Evolutionary conservation across 371 early-diverging fungal genomes (phyloP).

Genomic region (Lichtheimia ramosa): DNA sequence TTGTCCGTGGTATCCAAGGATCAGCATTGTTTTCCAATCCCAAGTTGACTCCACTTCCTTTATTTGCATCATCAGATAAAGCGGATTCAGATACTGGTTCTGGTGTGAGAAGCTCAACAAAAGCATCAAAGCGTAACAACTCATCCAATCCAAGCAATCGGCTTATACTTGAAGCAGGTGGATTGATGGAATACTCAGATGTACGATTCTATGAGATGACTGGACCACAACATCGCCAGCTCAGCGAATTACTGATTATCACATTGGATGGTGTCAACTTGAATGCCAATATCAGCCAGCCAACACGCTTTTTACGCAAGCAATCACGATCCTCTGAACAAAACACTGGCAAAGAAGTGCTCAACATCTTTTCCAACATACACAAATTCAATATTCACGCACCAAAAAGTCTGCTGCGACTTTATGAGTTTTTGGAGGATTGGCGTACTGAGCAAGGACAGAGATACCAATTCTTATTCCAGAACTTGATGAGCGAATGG

Average conservation of each 20-base stretch:
- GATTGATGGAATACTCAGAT: conserved; percentile 38
- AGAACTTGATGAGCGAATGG: conserved; percentile 70
- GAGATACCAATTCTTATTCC: conserved; percentile 73
- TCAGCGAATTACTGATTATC: conserved; percentile 29
- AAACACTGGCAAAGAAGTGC: conserved; percentile 35
- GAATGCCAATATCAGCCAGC: conserved; percentile 42
- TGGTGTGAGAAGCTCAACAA: conserved; percentile 38
- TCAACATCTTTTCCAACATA: conserved; percentile 60
- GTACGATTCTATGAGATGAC: conserved; percentile 37
- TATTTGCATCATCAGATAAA: conserved; percentile 24
- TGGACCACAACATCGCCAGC: conserved; percentile 6
- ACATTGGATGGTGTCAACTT: conserved; percentile 35
- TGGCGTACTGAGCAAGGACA: conserved; percentile 80
- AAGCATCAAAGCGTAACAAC: conserved; percentile 29
- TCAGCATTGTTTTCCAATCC: conserved; percentile 53
- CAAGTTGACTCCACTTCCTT: conserved; percentile 27
- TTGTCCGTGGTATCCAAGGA: conserved; percentile 35
- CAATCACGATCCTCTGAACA: conserved; percentile 18
- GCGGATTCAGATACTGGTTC: conserved; percentile 52
- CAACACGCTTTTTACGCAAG: conserved; percentile 14
- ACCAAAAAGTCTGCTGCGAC: conserved; percentile 74
- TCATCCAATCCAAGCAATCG: conserved; percentile 23
- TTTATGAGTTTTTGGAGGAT: conserved; percentile 78
- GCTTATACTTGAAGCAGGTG: conserved; percentile 41
- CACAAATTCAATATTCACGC: conserved; percentile 58